These are phyloP conservation scores for Penicillium paxilli DNA, from an alignment of 495 filamentous ascomycete species.

Conservation along the genomic window DNA sequence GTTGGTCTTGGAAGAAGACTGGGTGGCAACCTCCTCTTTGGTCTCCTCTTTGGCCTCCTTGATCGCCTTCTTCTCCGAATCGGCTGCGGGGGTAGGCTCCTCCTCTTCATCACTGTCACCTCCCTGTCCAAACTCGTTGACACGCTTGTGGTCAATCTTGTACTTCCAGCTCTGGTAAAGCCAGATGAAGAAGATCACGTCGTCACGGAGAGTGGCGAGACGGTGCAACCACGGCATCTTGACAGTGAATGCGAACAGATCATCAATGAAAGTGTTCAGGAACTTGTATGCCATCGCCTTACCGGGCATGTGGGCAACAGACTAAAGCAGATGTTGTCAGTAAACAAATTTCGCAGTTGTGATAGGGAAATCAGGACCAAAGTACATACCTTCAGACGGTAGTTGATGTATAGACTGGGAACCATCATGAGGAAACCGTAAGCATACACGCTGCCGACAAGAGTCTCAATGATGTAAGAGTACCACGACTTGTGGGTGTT, in stretches of 20 bases:
- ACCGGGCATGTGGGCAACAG: conserved; percentile 94
- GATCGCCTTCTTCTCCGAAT: conserved; percentile 42
- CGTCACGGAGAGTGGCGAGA: conserved; percentile 90
- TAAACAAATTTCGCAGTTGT: background rate
- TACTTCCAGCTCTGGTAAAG: conserved; percentile 95
- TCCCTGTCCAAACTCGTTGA: conserved; percentile 98
- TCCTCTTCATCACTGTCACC: conserved; percentile 78
- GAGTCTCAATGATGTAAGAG: conserved; percentile 83
- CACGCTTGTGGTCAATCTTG: conserved; percentile 84
- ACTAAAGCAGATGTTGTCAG: conserved; percentile 43
- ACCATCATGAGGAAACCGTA: conserved; percentile 99
- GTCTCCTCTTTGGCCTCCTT: conserved; percentile 55
- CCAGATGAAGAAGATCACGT: conserved; percentile 98
- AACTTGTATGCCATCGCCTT: conserved; percentile 98
- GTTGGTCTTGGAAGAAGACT: conserved; percentile 35
- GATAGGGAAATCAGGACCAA: background rate
- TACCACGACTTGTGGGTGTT: conserved; percentile 99
- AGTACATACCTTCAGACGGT: conserved; percentile 70
- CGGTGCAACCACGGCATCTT: conserved; percentile 97
- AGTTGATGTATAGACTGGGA: conserved; percentile 96
- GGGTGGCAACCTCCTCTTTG: conserved; percentile 25
- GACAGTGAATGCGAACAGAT: conserved; percentile 96
- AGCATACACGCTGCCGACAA: conserved; percentile 94
- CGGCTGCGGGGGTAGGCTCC: conserved; percentile 38
- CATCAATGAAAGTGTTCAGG: conserved; percentile 77